A percentile compares a stretch with the other conserved stretches of the same genome.
Evolutionary conservation across 176 grass and related monocot species (phyloP).

Genomic region (Hordeum marinum): DNA sequence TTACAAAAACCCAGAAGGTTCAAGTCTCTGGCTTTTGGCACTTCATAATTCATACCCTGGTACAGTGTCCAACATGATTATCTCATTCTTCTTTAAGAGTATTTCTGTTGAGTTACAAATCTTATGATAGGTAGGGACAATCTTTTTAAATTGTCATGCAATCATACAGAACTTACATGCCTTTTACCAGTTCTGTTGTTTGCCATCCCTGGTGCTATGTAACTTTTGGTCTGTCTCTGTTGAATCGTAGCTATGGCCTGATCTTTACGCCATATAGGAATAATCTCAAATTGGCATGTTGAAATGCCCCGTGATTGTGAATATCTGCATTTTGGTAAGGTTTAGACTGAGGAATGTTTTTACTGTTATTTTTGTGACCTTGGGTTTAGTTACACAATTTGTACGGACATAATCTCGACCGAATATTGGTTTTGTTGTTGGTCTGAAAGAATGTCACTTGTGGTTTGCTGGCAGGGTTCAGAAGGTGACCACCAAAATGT

Average conservation of each 20-base stretch:
- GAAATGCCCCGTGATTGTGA: background rate
- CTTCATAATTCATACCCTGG: background rate
- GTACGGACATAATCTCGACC: no score
- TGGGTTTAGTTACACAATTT: no score
- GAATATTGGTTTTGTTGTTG: no score
- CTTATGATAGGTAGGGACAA: background rate
- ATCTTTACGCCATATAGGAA: no score
- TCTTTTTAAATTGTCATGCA: background rate
- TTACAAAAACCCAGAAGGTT: no score
- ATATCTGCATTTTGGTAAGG: background rate
- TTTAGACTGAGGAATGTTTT: background rate
- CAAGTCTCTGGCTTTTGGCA: background rate
- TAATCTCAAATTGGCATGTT: background rate
- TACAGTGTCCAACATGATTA: background rate
- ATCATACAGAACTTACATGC: background rate
- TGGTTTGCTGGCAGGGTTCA: no score
- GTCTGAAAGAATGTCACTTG: no score
- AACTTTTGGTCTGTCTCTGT: background rate
- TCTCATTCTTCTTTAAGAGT: background rate
- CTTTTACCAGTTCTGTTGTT: background rate
- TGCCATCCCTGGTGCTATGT: background rate
- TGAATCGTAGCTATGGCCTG: background rate
- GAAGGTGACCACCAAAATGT: no score
- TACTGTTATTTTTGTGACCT: no score
- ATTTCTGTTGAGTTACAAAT: background rate